A percentile compares a stretch with the other conserved stretches of the same genome.
Conservation (phyloP, 2,329 filamentous ascomycete genomes). For the Pseudogymnoascus sp. region DNA sequence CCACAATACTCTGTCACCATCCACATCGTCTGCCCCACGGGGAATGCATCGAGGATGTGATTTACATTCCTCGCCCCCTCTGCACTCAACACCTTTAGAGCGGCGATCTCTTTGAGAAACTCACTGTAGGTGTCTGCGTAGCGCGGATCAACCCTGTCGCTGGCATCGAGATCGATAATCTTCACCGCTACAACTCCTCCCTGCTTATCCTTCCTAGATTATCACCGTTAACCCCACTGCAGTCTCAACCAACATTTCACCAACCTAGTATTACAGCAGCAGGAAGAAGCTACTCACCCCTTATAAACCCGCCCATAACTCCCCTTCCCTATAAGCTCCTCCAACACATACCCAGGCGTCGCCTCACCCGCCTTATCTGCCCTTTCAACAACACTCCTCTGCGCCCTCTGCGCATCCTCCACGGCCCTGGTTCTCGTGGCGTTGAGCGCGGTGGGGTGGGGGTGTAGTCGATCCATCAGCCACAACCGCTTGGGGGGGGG, state of each 20-base stretch:
- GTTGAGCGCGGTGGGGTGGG: slow-evolving; percentile 36
- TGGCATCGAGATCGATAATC: slow-evolving; percentile 76
- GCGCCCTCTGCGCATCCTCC: slow-evolving; percentile 64
- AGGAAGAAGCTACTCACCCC: slow-evolving; percentile 27
- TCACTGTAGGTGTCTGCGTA: slow-evolving; percentile 61
- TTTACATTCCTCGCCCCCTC: slow-evolving; percentile 73
- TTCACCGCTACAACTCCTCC: slow-evolving; percentile 60
- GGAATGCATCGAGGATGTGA: slow-evolving; percentile 68
- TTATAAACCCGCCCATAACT: slow-evolving; percentile 71
- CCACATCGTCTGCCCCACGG: slow-evolving; percentile 75
- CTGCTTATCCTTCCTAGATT: slow-evolving; percentile 20
- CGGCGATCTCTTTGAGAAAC: slow-evolving; percentile 59
- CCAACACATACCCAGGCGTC: slow-evolving; percentile 56
- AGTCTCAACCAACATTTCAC: slow-evolving; percentile 4
- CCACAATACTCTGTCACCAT: slow-evolving; percentile 82
- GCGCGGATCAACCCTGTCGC: slow-evolving; percentile 56
- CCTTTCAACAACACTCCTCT: slow-evolving; percentile 52
- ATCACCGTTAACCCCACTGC: background rate
- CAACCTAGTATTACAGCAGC: background rate
- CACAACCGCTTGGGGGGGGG: background rate
- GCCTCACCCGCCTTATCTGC: slow-evolving; percentile 51
- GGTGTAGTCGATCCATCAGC: slow-evolving; percentile 27
- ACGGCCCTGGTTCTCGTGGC: slow-evolving; percentile 50
- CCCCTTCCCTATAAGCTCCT: slow-evolving; percentile 67
- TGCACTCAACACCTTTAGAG: slow-evolving; percentile 65